Evolutionary conservation across 1,139 yeast species (phyloP).

Genomic region (Pichia sp.): DNA sequence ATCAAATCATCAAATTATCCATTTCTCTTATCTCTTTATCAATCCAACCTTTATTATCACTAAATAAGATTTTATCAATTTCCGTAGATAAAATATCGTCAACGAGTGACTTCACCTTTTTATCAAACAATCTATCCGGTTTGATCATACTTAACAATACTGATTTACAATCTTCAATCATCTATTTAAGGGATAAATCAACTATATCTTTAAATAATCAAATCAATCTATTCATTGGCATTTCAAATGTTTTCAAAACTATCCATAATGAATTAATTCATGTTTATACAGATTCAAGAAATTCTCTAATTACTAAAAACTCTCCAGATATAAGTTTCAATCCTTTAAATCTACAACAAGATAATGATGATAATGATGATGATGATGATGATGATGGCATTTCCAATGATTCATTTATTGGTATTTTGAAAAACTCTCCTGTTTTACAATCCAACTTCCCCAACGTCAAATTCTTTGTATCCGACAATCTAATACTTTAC

Average conservation of each 20-base stretch:
- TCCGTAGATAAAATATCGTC: neutral
- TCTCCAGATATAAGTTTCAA: neutral
- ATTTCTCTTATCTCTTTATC: neutral
- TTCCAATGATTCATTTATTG: no score
- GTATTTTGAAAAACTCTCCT: no score
- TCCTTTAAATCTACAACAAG: no score
- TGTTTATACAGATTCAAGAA: conserved; percentile 2
- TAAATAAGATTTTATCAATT: neutral
- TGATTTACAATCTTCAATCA: neutral
- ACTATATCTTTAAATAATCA: neutral
- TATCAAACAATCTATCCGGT: neutral
- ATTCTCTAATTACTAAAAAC: neutral
- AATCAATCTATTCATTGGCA: conserved; percentile 1
- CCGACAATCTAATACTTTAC: no score
- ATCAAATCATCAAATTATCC: neutral
- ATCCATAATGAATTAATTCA: neutral
- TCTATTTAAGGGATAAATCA: neutral
- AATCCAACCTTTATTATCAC: neutral
- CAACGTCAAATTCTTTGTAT: no score
- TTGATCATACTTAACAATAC: neutral
- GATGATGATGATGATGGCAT: no score
- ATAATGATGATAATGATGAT: no score
- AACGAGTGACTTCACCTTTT: neutral
- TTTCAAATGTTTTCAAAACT: neutral
- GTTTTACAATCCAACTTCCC: no score